A percentile compares a stretch with the other conserved stretches of the same genome.
These are phyloP conservation scores for Klebsormidium nitens DNA, from an alignment of 139 green algal genomes.

Conservation along the genomic window DNA sequence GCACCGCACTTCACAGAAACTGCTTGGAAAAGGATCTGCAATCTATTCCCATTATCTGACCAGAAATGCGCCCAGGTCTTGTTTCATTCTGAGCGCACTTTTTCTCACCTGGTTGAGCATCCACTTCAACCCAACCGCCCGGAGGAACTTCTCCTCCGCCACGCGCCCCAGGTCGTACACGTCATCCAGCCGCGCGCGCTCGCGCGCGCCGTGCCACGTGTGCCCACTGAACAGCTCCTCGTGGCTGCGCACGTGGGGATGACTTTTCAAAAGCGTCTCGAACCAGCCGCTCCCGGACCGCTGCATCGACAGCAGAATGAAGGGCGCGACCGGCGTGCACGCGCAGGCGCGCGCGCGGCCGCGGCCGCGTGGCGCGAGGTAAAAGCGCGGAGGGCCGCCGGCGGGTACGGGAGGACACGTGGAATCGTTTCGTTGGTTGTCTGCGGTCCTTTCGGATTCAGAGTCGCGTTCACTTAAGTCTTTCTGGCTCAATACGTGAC, in stretches of 20 bases:
- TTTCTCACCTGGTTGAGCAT: constrained; percentile 39
- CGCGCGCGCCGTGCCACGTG: background rate
- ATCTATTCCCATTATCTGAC: no score
- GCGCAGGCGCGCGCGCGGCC: no score
- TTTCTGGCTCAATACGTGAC: no score
- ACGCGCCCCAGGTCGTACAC: constrained; percentile 31
- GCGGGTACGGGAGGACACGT: no score
- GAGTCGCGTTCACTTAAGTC: no score
- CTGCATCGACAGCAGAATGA: constrained; percentile 34
- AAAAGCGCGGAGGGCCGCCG: no score
- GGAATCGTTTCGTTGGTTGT: no score
- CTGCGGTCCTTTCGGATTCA: no score
- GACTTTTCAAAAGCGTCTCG: constrained; percentile 30
- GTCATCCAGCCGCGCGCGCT: constrained; percentile 10
- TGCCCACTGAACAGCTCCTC: constrained; percentile 32
- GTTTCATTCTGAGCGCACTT: no score
- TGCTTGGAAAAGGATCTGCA: background rate
- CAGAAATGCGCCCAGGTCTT: no score
- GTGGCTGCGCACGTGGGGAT: constrained; percentile 23
- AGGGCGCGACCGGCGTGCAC: constrained; percentile 23
- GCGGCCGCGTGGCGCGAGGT: no score
- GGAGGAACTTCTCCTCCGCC: constrained; percentile 24
- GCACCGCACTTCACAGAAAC: background rate
- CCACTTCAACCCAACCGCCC: constrained; percentile 31
- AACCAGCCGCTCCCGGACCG: constrained; percentile 34